Conservation (phyloP, 2,329 filamentous ascomycete genomes). For the Apiospora aurea region DNA sequence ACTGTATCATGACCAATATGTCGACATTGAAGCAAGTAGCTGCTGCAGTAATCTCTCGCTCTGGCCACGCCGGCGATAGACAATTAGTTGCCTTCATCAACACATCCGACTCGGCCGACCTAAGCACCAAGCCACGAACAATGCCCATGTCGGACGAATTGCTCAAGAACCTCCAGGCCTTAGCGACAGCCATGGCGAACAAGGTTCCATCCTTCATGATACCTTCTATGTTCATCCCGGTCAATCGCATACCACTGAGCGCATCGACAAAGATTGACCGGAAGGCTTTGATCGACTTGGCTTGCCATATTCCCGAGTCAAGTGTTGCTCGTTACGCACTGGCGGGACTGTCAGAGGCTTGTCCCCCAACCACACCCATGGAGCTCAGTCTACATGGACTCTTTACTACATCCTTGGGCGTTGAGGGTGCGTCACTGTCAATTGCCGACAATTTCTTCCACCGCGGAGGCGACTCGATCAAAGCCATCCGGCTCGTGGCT, state of each 20-base stretch:
- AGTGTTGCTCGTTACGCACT: slow-evolving; percentile 25
- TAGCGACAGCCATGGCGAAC: slow-evolving; percentile 22
- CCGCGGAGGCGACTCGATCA: slow-evolving; percentile 66
- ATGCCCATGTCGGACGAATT: slow-evolving; percentile 23
- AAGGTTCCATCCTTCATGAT: slow-evolving; percentile 27
- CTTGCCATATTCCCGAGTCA: slow-evolving; percentile 23
- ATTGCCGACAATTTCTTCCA: slow-evolving; percentile 63
- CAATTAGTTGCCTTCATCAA: slow-evolving; percentile 26
- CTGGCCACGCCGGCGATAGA: slow-evolving; percentile 18
- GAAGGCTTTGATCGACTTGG: slow-evolving; percentile 12
- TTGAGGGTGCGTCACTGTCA: not conserved
- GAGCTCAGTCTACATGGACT: slow-evolving; percentile 22
- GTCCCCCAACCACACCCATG: slow-evolving; percentile 22
- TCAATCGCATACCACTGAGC: not conserved
- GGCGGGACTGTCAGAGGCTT: slow-evolving; percentile 21
- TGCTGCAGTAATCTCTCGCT: slow-evolving; percentile 24
- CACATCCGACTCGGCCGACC: slow-evolving; percentile 4
- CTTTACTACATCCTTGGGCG: not conserved
- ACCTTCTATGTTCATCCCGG: slow-evolving; percentile 24
- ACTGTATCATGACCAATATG: slow-evolving; percentile 29
- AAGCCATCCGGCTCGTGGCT: slow-evolving; percentile 67
- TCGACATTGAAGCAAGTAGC: slow-evolving; percentile 25
- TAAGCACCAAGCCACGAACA: slow-evolving; percentile 22
- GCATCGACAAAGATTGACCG: not conserved
- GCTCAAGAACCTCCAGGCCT: slow-evolving; percentile 20